Evolutionary conservation across 2,329 filamentous ascomycete genomes (phyloP), one percentile per base, ranked within the genome.

Genomic region (Lecanicillium sp.): DNA sequence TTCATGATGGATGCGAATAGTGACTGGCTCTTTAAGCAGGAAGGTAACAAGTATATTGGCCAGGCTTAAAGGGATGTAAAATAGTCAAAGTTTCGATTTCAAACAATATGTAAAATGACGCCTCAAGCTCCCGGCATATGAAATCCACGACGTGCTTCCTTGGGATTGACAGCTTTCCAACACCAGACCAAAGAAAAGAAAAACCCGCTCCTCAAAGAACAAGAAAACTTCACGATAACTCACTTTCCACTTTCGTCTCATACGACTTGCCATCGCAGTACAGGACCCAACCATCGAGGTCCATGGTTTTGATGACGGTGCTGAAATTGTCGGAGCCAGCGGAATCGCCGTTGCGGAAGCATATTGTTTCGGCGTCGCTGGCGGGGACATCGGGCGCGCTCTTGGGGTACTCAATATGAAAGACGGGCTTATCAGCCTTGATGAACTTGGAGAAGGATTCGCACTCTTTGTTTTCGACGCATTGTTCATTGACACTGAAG

Each of bases 1-100:
- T 86, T 83, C 49, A 85, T 82, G 74, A 73, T 84, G 20, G 81
- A 86, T 59, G 78, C 75, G 3, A 83, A 75, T 48, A 78, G 78
- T 44, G 82, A 86, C 55, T 86, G 83, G 82, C 68, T 85, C n/a
- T 80, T 78, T 42, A 80, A 80, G 51, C 67, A 71, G 40, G 64
- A 67, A 17, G 51, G 49, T 2, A 44, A 42, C 5, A 54, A 57
- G 31, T 58, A 32, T 15, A 22, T 35, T 9, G 31, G n/a, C 13
- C 37, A 29, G 15, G 2, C 3, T 30, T 17, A 8, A 37, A 35
- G 19, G 28, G 32, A 20, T 19, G 25, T 31, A 16, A 31, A 17
- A 15, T 20, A 16, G 8, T 13, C 8, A 8, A 28, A 28, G 25
- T 28, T 28, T 8, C 25, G 25, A 28, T 8, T 28, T n/a, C n/a